A percentile compares a stretch with the other conserved stretches of the same genome.
Evolutionary conservation across 768 basidiomycete genomes (phyloP).

Genomic region (Boletus tylopilopsis): DNA sequence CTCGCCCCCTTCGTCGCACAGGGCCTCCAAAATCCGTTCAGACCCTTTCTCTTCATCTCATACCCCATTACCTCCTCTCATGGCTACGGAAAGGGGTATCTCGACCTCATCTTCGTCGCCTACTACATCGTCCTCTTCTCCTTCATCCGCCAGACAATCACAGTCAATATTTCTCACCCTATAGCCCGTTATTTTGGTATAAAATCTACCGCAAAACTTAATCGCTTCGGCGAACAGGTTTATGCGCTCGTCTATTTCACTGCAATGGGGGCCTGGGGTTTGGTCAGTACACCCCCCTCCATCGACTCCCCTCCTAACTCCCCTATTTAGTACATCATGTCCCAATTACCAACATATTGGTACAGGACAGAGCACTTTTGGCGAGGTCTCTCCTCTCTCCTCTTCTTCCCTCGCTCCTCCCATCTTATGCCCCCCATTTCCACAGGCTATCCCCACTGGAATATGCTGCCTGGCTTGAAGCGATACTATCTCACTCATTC

Average conservation of each 20-base stretch:
- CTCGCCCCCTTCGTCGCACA: constrained; percentile 45
- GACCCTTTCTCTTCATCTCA: constrained; percentile 66
- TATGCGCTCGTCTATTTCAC: constrained; percentile 84
- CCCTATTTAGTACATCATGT: constrained; percentile 72
- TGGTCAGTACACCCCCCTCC: constrained; percentile 45
- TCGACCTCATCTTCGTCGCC: constrained; percentile 74
- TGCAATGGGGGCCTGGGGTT: constrained; percentile 68
- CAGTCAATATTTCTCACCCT: constrained; percentile 60
- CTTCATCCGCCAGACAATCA: constrained; percentile 74
- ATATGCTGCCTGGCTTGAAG: constrained; percentile 83
- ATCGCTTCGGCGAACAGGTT: constrained; percentile 87
- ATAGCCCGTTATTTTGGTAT: constrained; percentile 72
- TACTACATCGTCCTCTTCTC: constrained; percentile 90
- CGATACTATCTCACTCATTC: constrained; percentile 91
- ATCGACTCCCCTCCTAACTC: background rate
- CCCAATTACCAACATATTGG: constrained; percentile 79
- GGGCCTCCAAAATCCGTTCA: constrained; percentile 66
- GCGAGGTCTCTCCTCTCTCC: constrained; percentile 54
- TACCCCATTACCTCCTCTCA: constrained; percentile 51
- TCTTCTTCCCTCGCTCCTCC: background rate
- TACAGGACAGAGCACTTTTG: constrained; percentile 81
- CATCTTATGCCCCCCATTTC: background rate
- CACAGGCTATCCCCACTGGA: constrained; percentile 84
- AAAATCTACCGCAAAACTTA: constrained; percentile 58
- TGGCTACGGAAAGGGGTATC: constrained; percentile 65